Percentiles rank a stretch among this genome's conserved stretches.
phyloP scores from a whole-genome alignment of 1,139 yeast species.

The Pneumocystis oryctolagi region DNA sequence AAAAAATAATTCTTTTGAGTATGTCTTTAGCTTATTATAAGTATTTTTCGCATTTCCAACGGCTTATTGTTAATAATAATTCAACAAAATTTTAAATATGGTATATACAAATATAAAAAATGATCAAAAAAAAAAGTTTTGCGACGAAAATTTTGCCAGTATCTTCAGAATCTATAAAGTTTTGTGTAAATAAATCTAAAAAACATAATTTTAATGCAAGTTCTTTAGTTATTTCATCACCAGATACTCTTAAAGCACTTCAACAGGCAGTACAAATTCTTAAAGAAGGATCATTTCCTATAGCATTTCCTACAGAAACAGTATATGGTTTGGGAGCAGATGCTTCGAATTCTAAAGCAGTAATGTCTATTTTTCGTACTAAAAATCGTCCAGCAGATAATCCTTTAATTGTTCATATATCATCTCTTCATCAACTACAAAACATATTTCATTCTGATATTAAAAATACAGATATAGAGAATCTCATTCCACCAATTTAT shows the following conservation, averaged over 20 bases:
- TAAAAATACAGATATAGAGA: background rate
- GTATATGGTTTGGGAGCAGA: conserved; percentile 93
- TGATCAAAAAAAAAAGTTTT: background rate
- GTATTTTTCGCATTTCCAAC: background rate
- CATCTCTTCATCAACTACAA: conserved; percentile 58
- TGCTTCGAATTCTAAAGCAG: conserved; percentile 59
- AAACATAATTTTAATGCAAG: background rate
- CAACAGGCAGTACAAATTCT: conserved; percentile 45
- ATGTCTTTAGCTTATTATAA: background rate
- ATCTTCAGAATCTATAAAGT: background rate
- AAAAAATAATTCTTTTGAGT: background rate
- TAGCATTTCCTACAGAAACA: conserved; percentile 94
- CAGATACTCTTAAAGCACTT: conserved; percentile 36
- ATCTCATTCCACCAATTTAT: conserved; percentile 47
- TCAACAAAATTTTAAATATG: background rate
- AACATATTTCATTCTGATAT: conserved; percentile 31
- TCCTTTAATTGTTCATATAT: conserved; percentile 79
- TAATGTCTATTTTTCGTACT: conserved; percentile 61
- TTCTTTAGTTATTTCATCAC: conserved; percentile 1
- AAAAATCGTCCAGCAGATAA: conserved; percentile 91
- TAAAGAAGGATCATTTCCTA: conserved; percentile 31
- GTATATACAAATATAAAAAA: background rate
- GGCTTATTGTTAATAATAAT: background rate
- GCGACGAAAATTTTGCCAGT: background rate
- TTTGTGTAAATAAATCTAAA: background rate